These are phyloP conservation scores for Coleophoma crateriformis DNA, from an alignment of 2,329 filamentous ascomycete species.

Conservation along the genomic window DNA sequence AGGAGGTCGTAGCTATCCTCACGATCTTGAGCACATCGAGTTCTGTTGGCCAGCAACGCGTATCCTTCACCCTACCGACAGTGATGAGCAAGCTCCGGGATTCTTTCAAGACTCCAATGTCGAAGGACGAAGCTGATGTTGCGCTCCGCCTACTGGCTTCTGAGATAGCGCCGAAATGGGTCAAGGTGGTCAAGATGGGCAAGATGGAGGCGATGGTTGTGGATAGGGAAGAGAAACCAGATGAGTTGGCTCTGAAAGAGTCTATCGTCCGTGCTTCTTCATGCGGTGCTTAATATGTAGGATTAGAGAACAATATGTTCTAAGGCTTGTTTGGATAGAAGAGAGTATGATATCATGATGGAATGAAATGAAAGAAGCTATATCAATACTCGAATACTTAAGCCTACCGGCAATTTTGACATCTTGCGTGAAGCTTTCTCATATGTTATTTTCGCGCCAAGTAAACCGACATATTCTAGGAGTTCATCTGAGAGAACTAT, in stretches of 20 bases:
- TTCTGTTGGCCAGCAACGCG: conserved; percentile 45
- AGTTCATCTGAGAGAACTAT: too few relatives aligned
- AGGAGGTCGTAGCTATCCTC: conserved; percentile 64
- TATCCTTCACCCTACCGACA: conserved; percentile 60
- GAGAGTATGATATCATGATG: too few relatives aligned
- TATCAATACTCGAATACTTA: too few relatives aligned
- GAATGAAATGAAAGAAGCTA: too few relatives aligned
- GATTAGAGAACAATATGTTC: neutral
- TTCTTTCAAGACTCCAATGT: conserved; percentile 47
- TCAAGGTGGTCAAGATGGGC: conserved; percentile 39
- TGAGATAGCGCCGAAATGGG: conserved; percentile 42
- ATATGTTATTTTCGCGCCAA: too few relatives aligned
- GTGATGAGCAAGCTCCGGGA: conserved; percentile 62
- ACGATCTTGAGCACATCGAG: conserved; percentile 55
- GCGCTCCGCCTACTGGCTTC: conserved; percentile 41
- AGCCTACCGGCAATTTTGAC: too few relatives aligned
- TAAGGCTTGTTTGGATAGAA: conserved; percentile 1
- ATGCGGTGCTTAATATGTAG: neutral
- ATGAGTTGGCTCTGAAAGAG: conserved; percentile 19
- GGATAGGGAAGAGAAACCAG: conserved; percentile 25
- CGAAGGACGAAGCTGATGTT: conserved; percentile 37
- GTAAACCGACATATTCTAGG: too few relatives aligned
- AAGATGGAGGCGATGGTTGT: conserved; percentile 39
- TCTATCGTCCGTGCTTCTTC: conserved; percentile 14
- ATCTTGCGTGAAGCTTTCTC: too few relatives aligned